phyloP scores from a whole-genome alignment of 495 filamentous ascomycete genomes.

The Trichoderma reesei region DNA sequence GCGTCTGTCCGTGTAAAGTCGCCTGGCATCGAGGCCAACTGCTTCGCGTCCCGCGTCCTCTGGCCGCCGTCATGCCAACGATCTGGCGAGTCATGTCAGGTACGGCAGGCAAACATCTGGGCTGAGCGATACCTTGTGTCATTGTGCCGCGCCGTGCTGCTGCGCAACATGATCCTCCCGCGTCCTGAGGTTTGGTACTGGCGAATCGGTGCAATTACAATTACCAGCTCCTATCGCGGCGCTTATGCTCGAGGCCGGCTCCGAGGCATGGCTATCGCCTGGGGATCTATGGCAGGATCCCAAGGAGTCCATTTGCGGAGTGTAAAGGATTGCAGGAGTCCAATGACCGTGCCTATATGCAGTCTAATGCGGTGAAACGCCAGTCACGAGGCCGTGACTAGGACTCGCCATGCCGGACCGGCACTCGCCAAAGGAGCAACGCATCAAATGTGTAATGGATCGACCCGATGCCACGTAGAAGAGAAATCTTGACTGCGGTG shows the following conservation, averaged over 20 bases:
- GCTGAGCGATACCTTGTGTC: neutral
- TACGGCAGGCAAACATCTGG: too few relatives aligned
- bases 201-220: neutral
- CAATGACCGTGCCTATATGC: neutral
- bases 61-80: neutral
- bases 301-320: neutral
- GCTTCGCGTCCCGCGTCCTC: neutral
- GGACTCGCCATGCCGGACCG: neutral
- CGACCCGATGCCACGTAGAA: neutral
- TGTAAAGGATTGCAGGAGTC: neutral
- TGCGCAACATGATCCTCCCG: neutral
- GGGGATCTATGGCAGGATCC: neutral
- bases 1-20: neutral
- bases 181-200: neutral
- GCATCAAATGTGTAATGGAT: neutral
- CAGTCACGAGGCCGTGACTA: neutral
- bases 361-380: conserved; percentile 1
- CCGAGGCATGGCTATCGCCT: neutral
- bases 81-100: neutral
- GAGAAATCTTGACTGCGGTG: neutral
- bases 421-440: neutral
- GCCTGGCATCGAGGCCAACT: neutral
- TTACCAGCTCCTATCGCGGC: neutral
- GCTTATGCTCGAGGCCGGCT: neutral
- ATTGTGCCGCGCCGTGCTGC: neutral